Evolutionary conservation across 1,139 yeast species (phyloP).

Genomic region (Suhomyces choctaworum): DNA sequence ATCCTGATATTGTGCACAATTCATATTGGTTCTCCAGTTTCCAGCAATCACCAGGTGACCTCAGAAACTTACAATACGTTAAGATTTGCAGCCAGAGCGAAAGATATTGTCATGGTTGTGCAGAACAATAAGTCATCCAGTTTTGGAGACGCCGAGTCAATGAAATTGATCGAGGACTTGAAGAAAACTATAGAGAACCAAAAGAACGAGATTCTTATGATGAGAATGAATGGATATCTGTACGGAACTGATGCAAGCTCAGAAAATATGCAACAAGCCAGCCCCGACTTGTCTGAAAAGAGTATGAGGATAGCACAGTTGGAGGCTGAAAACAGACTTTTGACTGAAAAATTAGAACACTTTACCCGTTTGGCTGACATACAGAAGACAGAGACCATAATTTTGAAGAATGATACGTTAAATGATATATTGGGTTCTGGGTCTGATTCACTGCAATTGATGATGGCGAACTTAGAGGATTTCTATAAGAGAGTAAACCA

Average conservation of each 20-base stretch:
- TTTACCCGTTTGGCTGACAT: constrained; percentile 61
- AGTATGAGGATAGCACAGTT: constrained; percentile 39
- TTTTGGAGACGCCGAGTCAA: constrained; percentile 41
- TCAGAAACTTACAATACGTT: constrained; percentile 86
- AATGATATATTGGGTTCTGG: constrained; percentile 49
- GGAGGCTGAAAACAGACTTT: constrained; percentile 59
- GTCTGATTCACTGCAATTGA: constrained; percentile 36
- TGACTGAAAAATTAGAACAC: constrained; percentile 71
- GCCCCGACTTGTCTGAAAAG: not conserved
- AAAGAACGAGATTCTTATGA: constrained; percentile 37
- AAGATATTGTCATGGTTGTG: constrained; percentile 73
- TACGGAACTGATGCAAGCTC: not conserved
- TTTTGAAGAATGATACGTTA: constrained; percentile 54
- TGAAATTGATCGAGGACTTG: constrained; percentile 48
- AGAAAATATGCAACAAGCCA: too few relatives aligned
- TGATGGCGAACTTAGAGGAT: constrained; percentile 50
- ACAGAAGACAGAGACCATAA: constrained; percentile 54
- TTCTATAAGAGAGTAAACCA: constrained; percentile 43
- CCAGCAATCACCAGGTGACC: constrained; percentile 43
- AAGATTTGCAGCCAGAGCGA: constrained; percentile 91
- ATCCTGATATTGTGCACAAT: constrained; percentile 90
- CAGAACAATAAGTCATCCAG: constrained; percentile 47
- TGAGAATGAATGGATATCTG: constrained; percentile 18
- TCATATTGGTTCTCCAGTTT: constrained; percentile 49
- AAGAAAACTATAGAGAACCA: constrained; percentile 47